Percentiles rank a stretch among this genome's conserved stretches.
These are phyloP conservation scores for Cladophialophora chaetospira DNA, from an alignment of 2,329 filamentous ascomycete species.

Conservation along the genomic window DNA sequence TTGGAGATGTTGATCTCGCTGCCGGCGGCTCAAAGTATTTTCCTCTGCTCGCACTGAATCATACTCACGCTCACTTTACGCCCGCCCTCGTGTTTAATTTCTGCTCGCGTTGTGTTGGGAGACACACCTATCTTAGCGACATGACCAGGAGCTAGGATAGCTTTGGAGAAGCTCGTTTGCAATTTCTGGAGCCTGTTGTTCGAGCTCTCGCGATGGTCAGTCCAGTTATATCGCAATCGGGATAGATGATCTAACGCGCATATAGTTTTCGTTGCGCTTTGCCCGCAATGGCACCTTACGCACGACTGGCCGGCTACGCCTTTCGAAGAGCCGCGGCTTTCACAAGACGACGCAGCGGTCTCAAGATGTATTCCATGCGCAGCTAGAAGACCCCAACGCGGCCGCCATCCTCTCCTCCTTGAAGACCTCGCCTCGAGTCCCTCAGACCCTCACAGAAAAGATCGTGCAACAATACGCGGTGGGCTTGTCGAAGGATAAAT, in stretches of 20 bases:
- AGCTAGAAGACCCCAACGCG: conserved; percentile 61
- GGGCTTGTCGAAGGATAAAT: conserved; percentile 73
- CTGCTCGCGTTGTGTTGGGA: too few relatives aligned
- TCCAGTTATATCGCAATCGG: too few relatives aligned
- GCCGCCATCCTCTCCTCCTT: conserved; percentile 75
- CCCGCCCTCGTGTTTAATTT: too few relatives aligned
- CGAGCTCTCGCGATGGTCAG: too few relatives aligned
- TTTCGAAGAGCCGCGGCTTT: conserved; percentile 11
- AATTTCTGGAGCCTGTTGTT: too few relatives aligned
- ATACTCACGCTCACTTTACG: neutral
- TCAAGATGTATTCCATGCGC: conserved; percentile 64
- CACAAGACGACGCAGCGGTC: conserved; percentile 8
- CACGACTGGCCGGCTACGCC: conserved; percentile 2
- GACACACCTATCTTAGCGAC: too few relatives aligned
- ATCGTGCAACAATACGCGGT: conserved; percentile 82
- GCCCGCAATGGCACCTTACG: conserved; percentile 1
- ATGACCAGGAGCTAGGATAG: too few relatives aligned
- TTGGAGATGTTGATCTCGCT: neutral
- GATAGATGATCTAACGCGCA: too few relatives aligned
- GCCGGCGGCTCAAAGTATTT: neutral
- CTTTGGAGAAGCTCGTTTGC: too few relatives aligned
- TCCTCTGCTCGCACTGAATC: neutral
- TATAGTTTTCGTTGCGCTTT: conserved; percentile 2
- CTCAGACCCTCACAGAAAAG: conserved; percentile 89
- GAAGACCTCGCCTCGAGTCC: conserved; percentile 56